Evolutionary conservation across 225 moss, liverwort and hornwort genomes (phyloP).

Genomic region (Rhytidiadelphus loreus): DNA sequence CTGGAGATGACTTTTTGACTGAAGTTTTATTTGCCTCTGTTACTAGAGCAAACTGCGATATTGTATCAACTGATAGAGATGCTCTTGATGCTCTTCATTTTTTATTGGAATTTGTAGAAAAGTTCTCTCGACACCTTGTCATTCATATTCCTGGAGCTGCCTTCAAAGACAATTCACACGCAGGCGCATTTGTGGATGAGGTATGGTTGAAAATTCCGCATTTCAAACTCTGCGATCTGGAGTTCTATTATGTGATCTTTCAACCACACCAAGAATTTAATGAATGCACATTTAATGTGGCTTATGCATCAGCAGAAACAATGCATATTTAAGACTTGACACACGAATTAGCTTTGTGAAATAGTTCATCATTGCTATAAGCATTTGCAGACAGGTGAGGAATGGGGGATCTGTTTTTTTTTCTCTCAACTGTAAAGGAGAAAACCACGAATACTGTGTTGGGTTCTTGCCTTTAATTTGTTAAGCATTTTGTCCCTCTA

Average conservation of each 20-base stretch:
- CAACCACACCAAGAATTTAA: neutral
- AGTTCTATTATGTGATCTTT: neutral
- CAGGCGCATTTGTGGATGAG: constrained; percentile 77
- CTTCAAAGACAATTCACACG: constrained; percentile 83
- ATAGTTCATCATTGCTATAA: neutral
- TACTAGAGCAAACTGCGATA: neutral
- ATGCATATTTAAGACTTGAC: neutral
- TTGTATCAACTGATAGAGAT: neutral
- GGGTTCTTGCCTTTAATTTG: neutral
- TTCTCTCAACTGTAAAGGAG: neutral
- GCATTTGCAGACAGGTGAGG: neutral
- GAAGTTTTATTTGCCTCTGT: neutral
- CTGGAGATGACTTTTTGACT: neutral
- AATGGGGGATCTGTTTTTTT: neutral
- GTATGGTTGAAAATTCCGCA: constrained; percentile 9
- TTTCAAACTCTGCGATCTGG: neutral
- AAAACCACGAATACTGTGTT: neutral
- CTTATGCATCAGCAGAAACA: neutral
- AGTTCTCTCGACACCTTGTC: constrained; percentile 88
- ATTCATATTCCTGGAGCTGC: constrained; percentile 61
- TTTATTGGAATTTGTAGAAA: constrained; percentile 35
- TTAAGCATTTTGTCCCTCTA: neutral
- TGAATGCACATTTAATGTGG: neutral
- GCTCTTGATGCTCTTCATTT: neutral
- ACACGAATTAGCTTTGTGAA: neutral